A percentile compares a stretch with the other conserved stretches of the same genome.
Evolutionary conservation across 192 early-diverging fungal species (phyloP).

Genomic region (Coemansia reversa): DNA sequence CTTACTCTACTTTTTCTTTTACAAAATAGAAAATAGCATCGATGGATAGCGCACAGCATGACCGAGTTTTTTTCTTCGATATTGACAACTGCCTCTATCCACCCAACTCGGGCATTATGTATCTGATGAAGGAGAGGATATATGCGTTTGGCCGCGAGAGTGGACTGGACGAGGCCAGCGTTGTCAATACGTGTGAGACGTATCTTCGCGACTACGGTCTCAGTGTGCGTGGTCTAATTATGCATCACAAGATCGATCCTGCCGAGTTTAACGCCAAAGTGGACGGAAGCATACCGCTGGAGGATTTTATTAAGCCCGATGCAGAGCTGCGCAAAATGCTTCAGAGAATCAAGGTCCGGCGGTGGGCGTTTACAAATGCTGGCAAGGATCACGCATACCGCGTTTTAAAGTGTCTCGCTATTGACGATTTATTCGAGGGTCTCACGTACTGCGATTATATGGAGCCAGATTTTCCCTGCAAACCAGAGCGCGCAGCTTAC

Average conservation of each 20-base stretch:
- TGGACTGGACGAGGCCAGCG: slow-evolving; percentile 59
- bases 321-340: slow-evolving; percentile 64
- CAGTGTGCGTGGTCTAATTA: slow-evolving; percentile 66
- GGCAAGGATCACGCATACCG: slow-evolving; percentile 66
- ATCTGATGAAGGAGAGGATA: slow-evolving; percentile 63
- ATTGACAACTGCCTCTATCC: slow-evolving; percentile 79
- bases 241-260: slow-evolving; percentile 69
- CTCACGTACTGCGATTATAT: slow-evolving; percentile 74
- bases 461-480: slow-evolving; percentile 69
- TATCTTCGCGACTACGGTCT: slow-evolving; percentile 75
- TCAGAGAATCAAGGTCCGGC: slow-evolving; percentile 51
- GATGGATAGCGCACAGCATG: slow-evolving; percentile 9
- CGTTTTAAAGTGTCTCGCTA: slow-evolving; percentile 60
- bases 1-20: not conserved
- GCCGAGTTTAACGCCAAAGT: slow-evolving; percentile 65
- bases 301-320: slow-evolving; percentile 62
- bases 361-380: slow-evolving; percentile 83
- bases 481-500: slow-evolving; percentile 61
- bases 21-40: not conserved
- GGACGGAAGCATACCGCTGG: slow-evolving; percentile 66
- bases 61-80: slow-evolving; percentile 71
- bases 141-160: slow-evolving; percentile 58
- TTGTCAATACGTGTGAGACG: slow-evolving; percentile 48
- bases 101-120: slow-evolving; percentile 54
- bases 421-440: slow-evolving; percentile 74